phyloP scores from a whole-genome alignment of 2,329 filamentous ascomycete genomes.

The Neopestalotiopsis sp. region DNA sequence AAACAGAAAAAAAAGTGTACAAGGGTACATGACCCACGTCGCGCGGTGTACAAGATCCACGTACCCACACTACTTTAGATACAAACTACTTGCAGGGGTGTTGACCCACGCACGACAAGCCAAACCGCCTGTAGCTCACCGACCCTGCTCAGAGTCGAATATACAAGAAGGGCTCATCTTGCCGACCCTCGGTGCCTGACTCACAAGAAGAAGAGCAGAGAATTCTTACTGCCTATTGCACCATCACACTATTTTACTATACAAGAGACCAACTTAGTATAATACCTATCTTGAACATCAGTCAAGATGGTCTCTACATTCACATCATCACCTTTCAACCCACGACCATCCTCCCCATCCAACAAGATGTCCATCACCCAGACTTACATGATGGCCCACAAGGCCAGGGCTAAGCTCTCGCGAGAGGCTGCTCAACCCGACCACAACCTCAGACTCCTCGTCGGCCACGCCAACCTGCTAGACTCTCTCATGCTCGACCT shows the following conservation, averaged over 20 bases:
- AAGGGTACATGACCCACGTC: not conserved
- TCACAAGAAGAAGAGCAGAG: slow-evolving; percentile 34
- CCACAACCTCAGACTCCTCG: slow-evolving; percentile 92
- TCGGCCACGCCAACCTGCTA: slow-evolving; percentile 97
- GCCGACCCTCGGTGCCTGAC: slow-evolving; percentile 42
- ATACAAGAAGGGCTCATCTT: slow-evolving; percentile 37
- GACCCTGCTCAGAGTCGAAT: slow-evolving; percentile 32
- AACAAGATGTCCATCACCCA: slow-evolving; percentile 98
- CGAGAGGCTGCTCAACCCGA: slow-evolving; percentile 87
- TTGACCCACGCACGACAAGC: not conserved
- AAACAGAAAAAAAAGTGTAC: not conserved
- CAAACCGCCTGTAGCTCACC: slow-evolving; percentile 8
- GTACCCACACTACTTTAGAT: slow-evolving; percentile 12
- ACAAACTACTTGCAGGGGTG: not conserved
- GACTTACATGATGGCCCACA: slow-evolving; percentile 98
- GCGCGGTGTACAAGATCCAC: not conserved
- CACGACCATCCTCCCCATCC: slow-evolving; percentile 50
- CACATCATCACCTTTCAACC: slow-evolving; percentile 34
- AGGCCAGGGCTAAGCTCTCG: slow-evolving; percentile 94
- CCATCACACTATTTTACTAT: slow-evolving; percentile 28
- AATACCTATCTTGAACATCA: slow-evolving; percentile 23
- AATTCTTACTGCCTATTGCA: slow-evolving; percentile 33
- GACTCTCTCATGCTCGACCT: slow-evolving; percentile 93
- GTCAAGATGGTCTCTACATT: slow-evolving; percentile 43
- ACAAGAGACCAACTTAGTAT: slow-evolving; percentile 25